Evolutionary conservation across 1,139 yeast genomes (phyloP), one percentile per base, ranked within the genome.

Genomic region (Kazachstania sp.): DNA sequence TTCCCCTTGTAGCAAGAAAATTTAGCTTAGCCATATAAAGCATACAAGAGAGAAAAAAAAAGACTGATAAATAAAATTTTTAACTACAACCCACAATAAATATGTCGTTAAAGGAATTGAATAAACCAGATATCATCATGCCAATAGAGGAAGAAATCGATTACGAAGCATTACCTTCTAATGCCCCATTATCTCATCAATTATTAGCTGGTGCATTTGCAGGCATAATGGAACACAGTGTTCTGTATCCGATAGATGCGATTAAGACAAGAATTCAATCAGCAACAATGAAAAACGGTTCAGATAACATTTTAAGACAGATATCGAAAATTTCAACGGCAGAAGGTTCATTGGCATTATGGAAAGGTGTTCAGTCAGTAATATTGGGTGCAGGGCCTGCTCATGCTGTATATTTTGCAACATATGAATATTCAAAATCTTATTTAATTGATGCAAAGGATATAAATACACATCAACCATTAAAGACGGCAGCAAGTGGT

Each of bases 301-400:
- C 67, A 61, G 66, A 72, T 53, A 76, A 78, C 37, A 69, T 78
- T 39, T 45, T 63, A 31, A 71, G 76, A 47, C 80, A 90, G 28
- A 81, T 88, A 46, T 74, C 87, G 20, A 76, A 77, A 57, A 88
- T 92, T 49, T 75, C 88, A 18, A 78, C 95, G 15, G 74, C 85
- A n/a, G 98, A 92, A 66, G 98, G 98, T 1, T 86, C 94, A 3
- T 66, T 79, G 49, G 86, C 95, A 1, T 75, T 90, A 41, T 92
- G 97, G 96, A 75, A 95, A 62, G 99, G 99, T 50, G 88, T 92
- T 32, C 82, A 92, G 15, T 86, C 96, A 1, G 95, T 94, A 54
- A 81, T 90, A 11, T 65, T 92, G 53, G 99, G 99, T 39, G 97
- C 99, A n/a, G 99, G 98, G 4, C 99, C 99, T 2, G 97, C 98